Base-by-base conservation (phyloP, 345 rosid genomes). In the Boechera retrofracta region DNA sequence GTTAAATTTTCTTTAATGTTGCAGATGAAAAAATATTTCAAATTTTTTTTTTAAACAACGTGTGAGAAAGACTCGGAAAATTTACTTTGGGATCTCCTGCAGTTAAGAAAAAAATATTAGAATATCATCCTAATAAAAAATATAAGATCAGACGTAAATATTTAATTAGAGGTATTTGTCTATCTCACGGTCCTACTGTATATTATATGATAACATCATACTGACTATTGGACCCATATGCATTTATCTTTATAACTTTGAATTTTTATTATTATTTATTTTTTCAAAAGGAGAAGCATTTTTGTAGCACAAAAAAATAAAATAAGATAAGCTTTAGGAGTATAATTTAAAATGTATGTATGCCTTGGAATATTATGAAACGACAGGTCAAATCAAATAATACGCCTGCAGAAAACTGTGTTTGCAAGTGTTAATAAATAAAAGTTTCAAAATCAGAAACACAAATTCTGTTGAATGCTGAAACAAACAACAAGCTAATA, bases 161-260 rank as follows among this genome's bases (percentile, higher is more conserved):
- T 16, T 16, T 16, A 16, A 16, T 16, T 16, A 16, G 16, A 0
- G 16, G 16, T 16, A 16, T 16, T 16, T 16, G 16, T 16, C 16
- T 16, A 16, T 16, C 16, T 16, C 16, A 16, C 16, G 16, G 16
- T 16, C 16, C 16, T 16, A 16, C 16, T 16, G 39, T 7, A 36
- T 33, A 33, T 7, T 33, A 33, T 7, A 1, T 8, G 9, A 36
- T 8, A 6, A 12, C 26, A 64, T 44, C 36, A 28, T 24, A 64
- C 69, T 15, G 39, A 64, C 24, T 44, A 64, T 26, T 28, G 69
- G 39, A 64, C 69, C 53, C 69, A 45, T 45, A 64, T 44, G 7
- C 24, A 3, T 42, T 42, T 3, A 11, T 12, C 11, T 18, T 21
- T 21, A 21, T 21, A 21, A 21, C 24, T 21, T 21, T 21, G 24